A percentile compares a stretch with the other conserved stretches of the same genome.
These are phyloP conservation scores for Misopates orontium DNA, from an alignment of 257 asterid genomes.

Conservation along the genomic window DNA sequence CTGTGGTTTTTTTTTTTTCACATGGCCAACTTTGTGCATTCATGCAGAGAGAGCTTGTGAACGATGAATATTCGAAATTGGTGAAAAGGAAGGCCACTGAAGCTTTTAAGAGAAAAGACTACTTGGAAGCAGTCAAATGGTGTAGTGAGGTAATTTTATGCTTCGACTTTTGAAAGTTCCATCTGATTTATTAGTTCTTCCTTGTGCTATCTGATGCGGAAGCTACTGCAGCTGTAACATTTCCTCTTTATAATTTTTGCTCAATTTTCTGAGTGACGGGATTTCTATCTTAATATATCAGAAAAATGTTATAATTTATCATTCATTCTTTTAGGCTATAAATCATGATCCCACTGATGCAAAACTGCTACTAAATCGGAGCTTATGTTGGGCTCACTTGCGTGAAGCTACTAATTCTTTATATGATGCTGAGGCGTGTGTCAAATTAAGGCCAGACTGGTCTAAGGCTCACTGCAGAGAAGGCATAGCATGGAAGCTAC, in stretches of 20 bases:
- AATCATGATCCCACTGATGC: conserved; percentile 12
- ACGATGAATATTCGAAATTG: background rate
- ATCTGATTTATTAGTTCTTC: background rate
- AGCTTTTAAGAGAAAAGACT: conserved; percentile 23
- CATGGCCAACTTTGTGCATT: background rate
- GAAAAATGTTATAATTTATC: background rate
- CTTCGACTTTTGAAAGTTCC: background rate
- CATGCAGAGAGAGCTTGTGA: conserved; percentile 24
- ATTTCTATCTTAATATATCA: background rate
- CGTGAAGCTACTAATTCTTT: conserved; percentile 17
- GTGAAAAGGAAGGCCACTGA: conserved; percentile 14
- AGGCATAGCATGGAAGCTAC: conserved; percentile 38
- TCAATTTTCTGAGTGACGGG: background rate
- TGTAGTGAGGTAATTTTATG: conserved; percentile 31
- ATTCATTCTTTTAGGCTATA: conserved; percentile 21
- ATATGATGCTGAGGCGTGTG: conserved; percentile 35
- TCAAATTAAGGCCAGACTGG: conserved; percentile 27
- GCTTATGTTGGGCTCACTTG: conserved; percentile 25
- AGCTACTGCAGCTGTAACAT: no score
- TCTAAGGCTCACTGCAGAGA: conserved; percentile 34
- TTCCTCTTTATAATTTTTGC: background rate
- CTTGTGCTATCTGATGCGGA: background rate
- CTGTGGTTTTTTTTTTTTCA: background rate
- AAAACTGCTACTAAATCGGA: conserved; percentile 16
- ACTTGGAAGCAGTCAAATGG: conserved; percentile 30